phyloP scores from a whole-genome alignment of 2,329 filamentous ascomycete genomes.

The Clonostachys sp. region DNA sequence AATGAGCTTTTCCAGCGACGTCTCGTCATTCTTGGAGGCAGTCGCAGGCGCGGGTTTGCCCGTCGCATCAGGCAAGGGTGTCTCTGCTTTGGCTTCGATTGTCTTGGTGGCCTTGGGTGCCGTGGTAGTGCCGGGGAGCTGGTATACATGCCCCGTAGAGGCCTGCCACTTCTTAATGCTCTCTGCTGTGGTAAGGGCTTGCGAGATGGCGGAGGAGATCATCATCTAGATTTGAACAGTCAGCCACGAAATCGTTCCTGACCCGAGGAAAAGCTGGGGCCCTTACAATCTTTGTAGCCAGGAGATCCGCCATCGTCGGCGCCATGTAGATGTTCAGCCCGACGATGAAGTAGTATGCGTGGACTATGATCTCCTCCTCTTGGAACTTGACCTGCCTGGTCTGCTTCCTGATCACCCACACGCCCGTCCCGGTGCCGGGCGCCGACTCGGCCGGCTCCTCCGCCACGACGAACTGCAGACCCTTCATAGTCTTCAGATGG shows the following conservation, averaged over 20 bases:
- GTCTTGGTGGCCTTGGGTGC: conserved; percentile 16
- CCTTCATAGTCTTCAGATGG: conserved; percentile 59
- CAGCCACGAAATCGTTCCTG: not conserved
- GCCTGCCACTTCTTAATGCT: conserved; percentile 50
- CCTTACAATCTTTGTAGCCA: conserved; percentile 53
- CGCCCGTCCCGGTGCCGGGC: conserved; percentile 60
- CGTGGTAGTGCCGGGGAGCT: conserved; percentile 22
- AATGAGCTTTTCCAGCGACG: conserved; percentile 39
- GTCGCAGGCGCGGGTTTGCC: conserved; percentile 9
- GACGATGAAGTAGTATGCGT: conserved; percentile 59
- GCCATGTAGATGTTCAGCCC: conserved; percentile 66
- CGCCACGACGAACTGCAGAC: conserved; percentile 62
- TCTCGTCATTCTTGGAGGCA: conserved; percentile 26
- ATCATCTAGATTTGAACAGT: conserved; percentile 32
- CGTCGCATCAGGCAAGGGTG: conserved; percentile 36
- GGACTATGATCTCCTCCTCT: conserved; percentile 36
- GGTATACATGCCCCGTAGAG: conserved; percentile 47
- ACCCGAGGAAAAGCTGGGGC: not conserved
- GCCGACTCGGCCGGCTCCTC: conserved; percentile 60
- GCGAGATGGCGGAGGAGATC: conserved; percentile 50
- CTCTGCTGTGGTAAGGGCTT: conserved; percentile 45
- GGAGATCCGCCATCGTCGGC: conserved; percentile 53
- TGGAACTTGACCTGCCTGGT: conserved; percentile 52
- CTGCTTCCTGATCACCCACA: conserved; percentile 69
- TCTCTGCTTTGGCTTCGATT: conserved; percentile 38